Conservation (phyloP, 257 asterid genomes). For the Avicennia marina region DNA sequence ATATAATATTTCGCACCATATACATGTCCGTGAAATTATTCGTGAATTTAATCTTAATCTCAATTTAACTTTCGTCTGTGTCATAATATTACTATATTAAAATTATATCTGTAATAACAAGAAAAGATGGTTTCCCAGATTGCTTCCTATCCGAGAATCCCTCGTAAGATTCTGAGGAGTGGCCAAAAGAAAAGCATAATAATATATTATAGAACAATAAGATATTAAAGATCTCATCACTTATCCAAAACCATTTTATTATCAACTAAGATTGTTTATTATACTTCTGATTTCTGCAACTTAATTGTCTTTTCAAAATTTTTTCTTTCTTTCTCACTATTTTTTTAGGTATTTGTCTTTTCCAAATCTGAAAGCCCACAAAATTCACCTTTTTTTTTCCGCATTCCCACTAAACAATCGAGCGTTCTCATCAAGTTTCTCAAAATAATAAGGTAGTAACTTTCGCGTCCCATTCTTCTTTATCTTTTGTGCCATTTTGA, state of each 20-base stretch:
- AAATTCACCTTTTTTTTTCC: slow-evolving; percentile 3
- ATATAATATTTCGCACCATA: too few species aligned
- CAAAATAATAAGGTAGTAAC: not conserved
- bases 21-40: too few species aligned
- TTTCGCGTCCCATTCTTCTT: not conserved
- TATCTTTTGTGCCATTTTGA: not conserved
- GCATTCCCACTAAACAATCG: slow-evolving; percentile 1
- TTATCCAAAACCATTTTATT: not conserved
- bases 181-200: not conserved
- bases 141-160: not conserved
- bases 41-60: too few species aligned
- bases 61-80: too few species aligned
- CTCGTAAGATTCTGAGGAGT: not conserved
- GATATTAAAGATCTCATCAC: not conserved
- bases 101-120: too few species aligned
- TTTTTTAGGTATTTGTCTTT: not conserved
- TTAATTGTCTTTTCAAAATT: not conserved
- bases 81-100: too few species aligned
- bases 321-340: too few species aligned
- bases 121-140: not conserved
- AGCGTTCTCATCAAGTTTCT: not conserved
- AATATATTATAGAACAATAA: too few species aligned
- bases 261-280: slow-evolving; percentile 3
- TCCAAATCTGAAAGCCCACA: slow-evolving; percentile 11
- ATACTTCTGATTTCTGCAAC: slow-evolving; percentile 3